Percentiles rank a stretch among this genome's conserved stretches.
phyloP scores from a whole-genome alignment of 306 rosid genomes.

The Aeschynomene evenia region DNA sequence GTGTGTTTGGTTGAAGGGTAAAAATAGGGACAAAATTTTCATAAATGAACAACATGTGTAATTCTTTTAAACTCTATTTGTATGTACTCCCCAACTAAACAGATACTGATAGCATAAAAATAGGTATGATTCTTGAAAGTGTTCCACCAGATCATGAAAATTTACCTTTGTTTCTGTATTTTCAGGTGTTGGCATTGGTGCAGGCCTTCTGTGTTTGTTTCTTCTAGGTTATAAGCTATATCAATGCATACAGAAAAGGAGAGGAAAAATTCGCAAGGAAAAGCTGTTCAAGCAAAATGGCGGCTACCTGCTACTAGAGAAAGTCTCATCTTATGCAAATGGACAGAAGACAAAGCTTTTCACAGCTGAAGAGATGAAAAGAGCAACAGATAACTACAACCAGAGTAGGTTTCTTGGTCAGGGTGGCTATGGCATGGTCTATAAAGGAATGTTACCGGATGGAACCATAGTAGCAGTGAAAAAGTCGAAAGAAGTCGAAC shows the following conservation, averaged over 20 bases:
- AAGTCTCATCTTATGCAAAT: slow-evolving; percentile 30
- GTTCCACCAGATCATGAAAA: not conserved
- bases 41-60: too few species aligned
- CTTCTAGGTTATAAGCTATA: slow-evolving; percentile 34
- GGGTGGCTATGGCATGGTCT: slow-evolving; percentile 44
- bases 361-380: slow-evolving; percentile 45
- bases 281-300: slow-evolving; percentile 60
- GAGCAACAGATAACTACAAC: slow-evolving; percentile 48
- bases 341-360: slow-evolving; percentile 45
- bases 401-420: slow-evolving; percentile 42
- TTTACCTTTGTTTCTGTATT: not conserved
- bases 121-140: not conserved
- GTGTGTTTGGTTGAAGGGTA: too few species aligned
- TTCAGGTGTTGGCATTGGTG: slow-evolving; percentile 50
- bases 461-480: slow-evolving; percentile 49
- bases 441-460: slow-evolving; percentile 46
- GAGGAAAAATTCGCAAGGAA: slow-evolving; percentile 23
- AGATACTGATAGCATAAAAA: not conserved
- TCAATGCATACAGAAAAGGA: slow-evolving; percentile 29
- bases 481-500: slow-evolving; percentile 38
- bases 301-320: slow-evolving; percentile 48
- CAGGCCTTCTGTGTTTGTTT: slow-evolving; percentile 36
- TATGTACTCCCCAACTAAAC: too few species aligned
- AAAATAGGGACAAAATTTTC: too few species aligned
- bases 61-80: too few species aligned